Percentiles rank a stretch among this genome's conserved stretches.
Evolutionary conservation across 192 early-diverging fungal genomes (phyloP).

Genomic region (Blastocladiella britannica): DNA sequence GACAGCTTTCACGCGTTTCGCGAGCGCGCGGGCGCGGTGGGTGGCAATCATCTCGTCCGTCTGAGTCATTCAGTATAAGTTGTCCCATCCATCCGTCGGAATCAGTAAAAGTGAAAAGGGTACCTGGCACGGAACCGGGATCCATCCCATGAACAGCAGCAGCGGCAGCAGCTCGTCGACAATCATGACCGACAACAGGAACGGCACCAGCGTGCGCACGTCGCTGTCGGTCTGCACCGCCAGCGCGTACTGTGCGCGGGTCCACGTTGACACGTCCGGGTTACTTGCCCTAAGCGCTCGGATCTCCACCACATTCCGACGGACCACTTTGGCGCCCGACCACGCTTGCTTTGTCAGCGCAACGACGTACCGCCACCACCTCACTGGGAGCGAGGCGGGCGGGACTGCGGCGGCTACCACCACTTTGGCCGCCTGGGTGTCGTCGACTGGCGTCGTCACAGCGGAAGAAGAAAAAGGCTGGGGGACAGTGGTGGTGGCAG

Average conservation of each 20-base stretch:
- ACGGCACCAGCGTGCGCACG: neutral
- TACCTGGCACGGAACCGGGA: neutral
- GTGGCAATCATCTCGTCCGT: no score
- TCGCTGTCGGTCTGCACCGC: neutral
- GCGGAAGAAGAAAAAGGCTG: no score
- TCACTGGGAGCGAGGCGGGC: no score
- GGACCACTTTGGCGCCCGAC: neutral
- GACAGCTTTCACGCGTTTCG: no score
- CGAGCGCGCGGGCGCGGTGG: no score
- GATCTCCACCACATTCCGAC: neutral
- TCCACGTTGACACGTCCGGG: neutral
- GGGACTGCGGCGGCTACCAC: no score
- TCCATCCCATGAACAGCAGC: neutral
- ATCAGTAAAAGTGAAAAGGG: no score
- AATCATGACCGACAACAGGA: neutral
- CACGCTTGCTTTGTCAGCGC: neutral
- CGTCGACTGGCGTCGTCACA: no score
- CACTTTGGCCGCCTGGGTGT: no score
- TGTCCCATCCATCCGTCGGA: no score
- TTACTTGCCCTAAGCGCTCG: neutral
- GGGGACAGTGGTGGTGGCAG: no score
- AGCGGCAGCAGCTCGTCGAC: neutral
- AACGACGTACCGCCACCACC: neutral
- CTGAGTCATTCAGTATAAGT: no score
- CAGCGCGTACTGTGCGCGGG: neutral